A percentile compares a stretch with the other conserved stretches of the same genome.
Conservation (phyloP, 169 alveolate species). For the Perkinsus chesapeaki region DNA sequence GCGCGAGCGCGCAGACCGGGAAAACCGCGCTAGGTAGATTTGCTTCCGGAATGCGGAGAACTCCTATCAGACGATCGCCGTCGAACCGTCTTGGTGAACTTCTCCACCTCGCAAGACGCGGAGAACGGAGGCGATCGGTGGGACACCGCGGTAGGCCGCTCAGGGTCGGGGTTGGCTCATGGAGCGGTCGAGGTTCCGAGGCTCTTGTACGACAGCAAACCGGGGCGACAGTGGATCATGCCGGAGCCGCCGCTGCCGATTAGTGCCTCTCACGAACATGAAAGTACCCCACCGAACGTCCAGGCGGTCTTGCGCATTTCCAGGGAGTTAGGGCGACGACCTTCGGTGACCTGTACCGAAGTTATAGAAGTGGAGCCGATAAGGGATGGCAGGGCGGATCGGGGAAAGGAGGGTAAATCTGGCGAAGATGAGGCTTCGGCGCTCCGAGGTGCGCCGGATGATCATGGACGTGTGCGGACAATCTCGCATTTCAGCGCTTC, state of each 20-base stretch:
- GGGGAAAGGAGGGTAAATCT: background rate
- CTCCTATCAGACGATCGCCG: background rate
- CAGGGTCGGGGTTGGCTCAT: background rate
- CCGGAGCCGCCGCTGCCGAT: background rate
- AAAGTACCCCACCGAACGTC: background rate
- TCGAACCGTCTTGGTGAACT: background rate
- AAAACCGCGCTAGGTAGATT: background rate
- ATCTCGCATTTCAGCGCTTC: background rate
- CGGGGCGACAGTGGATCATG: background rate
- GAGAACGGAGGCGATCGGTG: background rate
- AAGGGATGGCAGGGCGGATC: background rate
- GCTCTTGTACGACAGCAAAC: background rate
- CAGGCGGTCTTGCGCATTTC: background rate
- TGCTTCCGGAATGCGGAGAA: background rate
- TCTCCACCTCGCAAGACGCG: background rate
- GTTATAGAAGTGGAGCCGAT: background rate
- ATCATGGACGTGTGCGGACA: background rate
- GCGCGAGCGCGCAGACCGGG: background rate
- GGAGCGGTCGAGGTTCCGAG: background rate
- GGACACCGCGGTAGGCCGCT: background rate
- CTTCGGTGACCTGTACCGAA: background rate
- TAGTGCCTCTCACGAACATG: background rate
- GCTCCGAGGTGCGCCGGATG: background rate
- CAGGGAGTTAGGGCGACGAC: background rate
- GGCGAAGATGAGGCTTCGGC: background rate